These are phyloP conservation scores for Podaxis sp. DNA, from an alignment of 768 basidiomycete genomes.

Conservation along the genomic window DNA sequence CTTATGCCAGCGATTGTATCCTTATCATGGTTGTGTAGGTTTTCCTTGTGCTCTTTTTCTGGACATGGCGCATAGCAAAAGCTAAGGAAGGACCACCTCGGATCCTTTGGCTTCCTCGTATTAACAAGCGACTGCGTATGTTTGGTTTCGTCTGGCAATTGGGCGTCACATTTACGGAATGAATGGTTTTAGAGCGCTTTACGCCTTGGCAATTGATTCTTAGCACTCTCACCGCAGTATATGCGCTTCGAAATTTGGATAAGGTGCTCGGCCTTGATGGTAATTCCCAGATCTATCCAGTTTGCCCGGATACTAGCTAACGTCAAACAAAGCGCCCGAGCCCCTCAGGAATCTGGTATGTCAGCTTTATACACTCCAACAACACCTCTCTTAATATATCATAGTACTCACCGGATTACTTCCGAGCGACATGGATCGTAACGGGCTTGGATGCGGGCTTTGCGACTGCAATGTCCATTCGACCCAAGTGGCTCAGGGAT, in stretches of 20 bases:
- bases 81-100: slow-evolving; percentile 64
- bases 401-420: slow-evolving; percentile 89
- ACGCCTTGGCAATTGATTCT: slow-evolving; percentile 96
- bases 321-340: slow-evolving; percentile 67
- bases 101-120: slow-evolving; percentile 54
- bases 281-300: slow-evolving; percentile 22
- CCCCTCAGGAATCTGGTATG: slow-evolving; percentile 83
- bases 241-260: slow-evolving; percentile 80
- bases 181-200: slow-evolving; percentile 56
- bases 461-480: slow-evolving; percentile 90
- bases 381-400: slow-evolving; percentile 5
- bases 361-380: slow-evolving; percentile 11
- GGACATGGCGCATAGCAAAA: slow-evolving; percentile 75
- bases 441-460: slow-evolving; percentile 98
- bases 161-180: slow-evolving; percentile 6
- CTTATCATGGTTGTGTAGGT: slow-evolving; percentile 45
- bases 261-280: slow-evolving; percentile 79
- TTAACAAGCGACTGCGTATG: slow-evolving; percentile 62
- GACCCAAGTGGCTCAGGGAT: slow-evolving; percentile 88
- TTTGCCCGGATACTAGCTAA: slow-evolving; percentile 2
- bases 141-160: slow-evolving; percentile 4
- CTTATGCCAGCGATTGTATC: background rate
- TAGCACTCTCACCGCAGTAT: slow-evolving; percentile 79
- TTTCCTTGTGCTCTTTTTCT: slow-evolving; percentile 87
- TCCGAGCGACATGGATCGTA: slow-evolving; percentile 92